Conservation (phyloP, 2,329 filamentous ascomycete species). For the Zalaria obscura region DNA sequence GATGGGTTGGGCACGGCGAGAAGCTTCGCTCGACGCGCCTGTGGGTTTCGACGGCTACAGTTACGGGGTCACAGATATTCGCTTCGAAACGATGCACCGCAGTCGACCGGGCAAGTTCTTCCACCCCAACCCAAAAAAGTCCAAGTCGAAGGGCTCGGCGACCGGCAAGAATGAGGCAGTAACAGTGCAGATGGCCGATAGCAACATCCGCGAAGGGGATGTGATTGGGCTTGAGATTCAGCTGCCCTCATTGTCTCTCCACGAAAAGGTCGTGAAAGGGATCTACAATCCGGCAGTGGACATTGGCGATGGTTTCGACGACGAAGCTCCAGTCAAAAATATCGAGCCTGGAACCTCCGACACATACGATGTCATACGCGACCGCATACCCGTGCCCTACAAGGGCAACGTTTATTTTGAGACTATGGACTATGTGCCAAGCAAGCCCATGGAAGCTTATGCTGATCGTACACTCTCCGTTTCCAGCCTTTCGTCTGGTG, state of each 20-base stretch:
- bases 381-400: slow-evolving; percentile 87
- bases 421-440: slow-evolving; percentile 74
- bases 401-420: slow-evolving; percentile 92
- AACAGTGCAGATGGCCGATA: slow-evolving; percentile 35
- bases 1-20: slow-evolving; percentile 71
- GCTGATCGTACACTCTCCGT: slow-evolving; percentile 31
- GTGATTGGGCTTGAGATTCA: slow-evolving; percentile 89
- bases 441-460: slow-evolving; percentile 68
- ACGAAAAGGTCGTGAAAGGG: slow-evolving; percentile 76
- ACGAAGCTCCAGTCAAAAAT: slow-evolving; percentile 13
- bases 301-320: slow-evolving; percentile 42
- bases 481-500: slow-evolving; percentile 51
- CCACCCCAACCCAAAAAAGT: slow-evolving; percentile 17
- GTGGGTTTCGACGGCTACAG: slow-evolving; percentile 87
- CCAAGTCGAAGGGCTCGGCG: slow-evolving; percentile 24
- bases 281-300: slow-evolving; percentile 81
- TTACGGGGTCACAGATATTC: slow-evolving; percentile 80
- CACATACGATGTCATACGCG: slow-evolving; percentile 72
- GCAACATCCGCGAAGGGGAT: slow-evolving; percentile 76
- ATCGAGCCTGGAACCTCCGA: slow-evolving; percentile 18
- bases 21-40: slow-evolving; percentile 69
- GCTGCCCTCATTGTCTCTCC: slow-evolving; percentile 69
- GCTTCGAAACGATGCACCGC: slow-evolving; percentile 84
- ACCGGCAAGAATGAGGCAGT: slow-evolving; percentile 15
- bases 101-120: slow-evolving; percentile 84